phyloP scores from a whole-genome alignment of 1,139 yeast genomes.

The Saccharomyces hybrid region DNA sequence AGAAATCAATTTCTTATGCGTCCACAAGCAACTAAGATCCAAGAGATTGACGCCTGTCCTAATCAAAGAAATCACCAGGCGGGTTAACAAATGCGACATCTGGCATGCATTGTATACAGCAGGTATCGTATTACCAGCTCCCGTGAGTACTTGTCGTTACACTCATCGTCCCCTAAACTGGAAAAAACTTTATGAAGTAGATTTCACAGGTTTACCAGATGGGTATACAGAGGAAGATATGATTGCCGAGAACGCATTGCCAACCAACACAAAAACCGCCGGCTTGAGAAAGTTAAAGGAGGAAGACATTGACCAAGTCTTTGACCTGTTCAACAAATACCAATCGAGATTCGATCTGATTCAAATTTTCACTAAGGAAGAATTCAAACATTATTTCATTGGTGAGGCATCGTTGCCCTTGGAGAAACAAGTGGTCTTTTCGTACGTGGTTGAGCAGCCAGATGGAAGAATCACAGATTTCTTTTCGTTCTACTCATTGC shows the following conservation, averaged over 20 bases:
- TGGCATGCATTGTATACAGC: conserved; percentile 98
- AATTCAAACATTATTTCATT: conserved; percentile 75
- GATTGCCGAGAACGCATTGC: conserved; percentile 72
- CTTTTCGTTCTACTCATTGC: conserved; percentile 79
- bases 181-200: conserved; percentile 83
- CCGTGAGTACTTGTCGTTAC: conserved; percentile 80
- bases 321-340: conserved; percentile 49
- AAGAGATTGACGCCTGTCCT: conserved; percentile 93
- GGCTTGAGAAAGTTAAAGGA: conserved; percentile 60
- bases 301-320: conserved; percentile 60
- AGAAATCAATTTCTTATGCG: conserved; percentile 88
- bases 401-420: conserved; percentile 33
- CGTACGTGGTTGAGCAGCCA: conserved; percentile 67
- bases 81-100: conserved; percentile 73
- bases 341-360: conserved; percentile 64
- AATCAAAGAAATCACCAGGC: conserved; percentile 87
- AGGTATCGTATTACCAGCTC: conserved; percentile 85
- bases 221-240: conserved; percentile 69
- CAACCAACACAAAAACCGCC: conserved; percentile 45
- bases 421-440: conserved; percentile 49
- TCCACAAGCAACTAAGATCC: conserved; percentile 88
- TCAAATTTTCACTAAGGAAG: conserved; percentile 63
- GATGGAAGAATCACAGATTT: conserved; percentile 72
- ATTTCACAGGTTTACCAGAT: conserved; percentile 75
- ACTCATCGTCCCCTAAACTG: conserved; percentile 92